Evolutionary conservation across 23 red algal genomes (phyloP).

Genomic region (Gracilaria vermiculophylla): DNA sequence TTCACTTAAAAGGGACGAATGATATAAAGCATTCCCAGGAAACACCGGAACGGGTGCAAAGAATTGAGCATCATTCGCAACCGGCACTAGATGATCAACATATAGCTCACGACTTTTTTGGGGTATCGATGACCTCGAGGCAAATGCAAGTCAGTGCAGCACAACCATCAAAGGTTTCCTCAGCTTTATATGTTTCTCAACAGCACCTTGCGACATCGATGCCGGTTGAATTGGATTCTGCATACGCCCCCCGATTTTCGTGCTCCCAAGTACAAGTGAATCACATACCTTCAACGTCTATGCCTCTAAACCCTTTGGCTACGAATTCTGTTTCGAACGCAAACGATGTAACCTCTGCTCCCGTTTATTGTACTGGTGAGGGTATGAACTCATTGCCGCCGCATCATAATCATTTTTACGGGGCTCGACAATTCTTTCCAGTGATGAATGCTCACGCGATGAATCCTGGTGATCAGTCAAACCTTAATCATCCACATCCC

Average conservation of each 20-base stretch:
- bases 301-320: slow-evolving; percentile 2
- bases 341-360: neutral
- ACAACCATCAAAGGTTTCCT: neutral
- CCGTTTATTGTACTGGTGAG: neutral
- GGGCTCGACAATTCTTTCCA: slow-evolving; percentile 38
- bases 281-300: neutral
- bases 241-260: neutral
- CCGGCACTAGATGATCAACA: neutral
- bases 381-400: neutral
- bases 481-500: neutral
- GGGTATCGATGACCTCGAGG: neutral
- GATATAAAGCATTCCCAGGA: neutral
- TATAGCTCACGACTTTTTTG: neutral
- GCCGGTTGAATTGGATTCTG: neutral
- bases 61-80: neutral
- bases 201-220: neutral
- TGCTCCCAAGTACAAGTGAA: neutral
- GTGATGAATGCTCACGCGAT: slow-evolving; percentile 25
- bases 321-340: neutral
- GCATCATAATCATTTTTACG: slow-evolving; percentile 37
- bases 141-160: neutral
- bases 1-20: neutral
- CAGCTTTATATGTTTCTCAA: neutral
- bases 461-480: neutral
- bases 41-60: neutral